Percentiles rank a stretch among this genome's conserved stretches.
These are phyloP conservation scores for Candida fluviatilis DNA, from an alignment of 805 yeast species.

Conservation along the genomic window DNA sequence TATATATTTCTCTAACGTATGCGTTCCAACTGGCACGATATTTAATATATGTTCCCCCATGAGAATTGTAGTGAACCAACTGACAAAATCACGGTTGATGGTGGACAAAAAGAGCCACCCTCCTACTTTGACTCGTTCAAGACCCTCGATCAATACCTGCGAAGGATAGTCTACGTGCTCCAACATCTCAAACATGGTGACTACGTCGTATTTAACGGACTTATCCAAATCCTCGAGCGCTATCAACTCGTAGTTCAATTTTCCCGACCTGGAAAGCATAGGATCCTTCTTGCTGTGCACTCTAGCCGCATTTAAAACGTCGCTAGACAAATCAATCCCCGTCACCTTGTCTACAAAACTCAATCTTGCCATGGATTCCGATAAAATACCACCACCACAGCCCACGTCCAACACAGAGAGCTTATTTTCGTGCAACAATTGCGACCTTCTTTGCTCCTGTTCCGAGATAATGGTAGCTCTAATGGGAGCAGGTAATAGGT, in stretches of 20 bases:
- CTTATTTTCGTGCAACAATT: slow-evolving; percentile 28
- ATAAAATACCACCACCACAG: slow-evolving; percentile 95
- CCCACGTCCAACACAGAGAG: slow-evolving; percentile 80
- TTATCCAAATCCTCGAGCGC: slow-evolving; percentile 57
- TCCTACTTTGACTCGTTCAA: slow-evolving; percentile 65
- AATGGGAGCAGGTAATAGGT: slow-evolving; percentile 59
- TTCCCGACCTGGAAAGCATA: slow-evolving; percentile 32
- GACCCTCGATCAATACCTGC: slow-evolving; percentile 63
- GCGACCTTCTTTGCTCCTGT: slow-evolving; percentile 44
- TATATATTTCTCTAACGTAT: slow-evolving; percentile 80
- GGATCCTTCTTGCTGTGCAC: slow-evolving; percentile 70
- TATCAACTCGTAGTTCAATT: slow-evolving; percentile 55
- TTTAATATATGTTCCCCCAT: slow-evolving; percentile 77
- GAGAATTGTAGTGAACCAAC: slow-evolving; percentile 91
- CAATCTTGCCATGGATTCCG: slow-evolving; percentile 83
- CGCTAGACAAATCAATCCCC: slow-evolving; percentile 84
- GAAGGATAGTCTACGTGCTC: slow-evolving; percentile 92
- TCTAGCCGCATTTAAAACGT: slow-evolving; percentile 77
- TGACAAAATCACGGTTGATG: slow-evolving; percentile 79
- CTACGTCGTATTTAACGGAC: slow-evolving; percentile 58
- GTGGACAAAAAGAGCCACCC: slow-evolving; percentile 89
- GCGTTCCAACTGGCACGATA: slow-evolving; percentile 92
- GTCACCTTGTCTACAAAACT: slow-evolving; percentile 56
- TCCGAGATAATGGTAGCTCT: slow-evolving; percentile 44
- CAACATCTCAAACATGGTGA: slow-evolving; percentile 89